Evolutionary conservation across 768 basidiomycete species (phyloP), one percentile per base, ranked within the genome.

Genomic region (Dacryopinax primogenitus): DNA sequence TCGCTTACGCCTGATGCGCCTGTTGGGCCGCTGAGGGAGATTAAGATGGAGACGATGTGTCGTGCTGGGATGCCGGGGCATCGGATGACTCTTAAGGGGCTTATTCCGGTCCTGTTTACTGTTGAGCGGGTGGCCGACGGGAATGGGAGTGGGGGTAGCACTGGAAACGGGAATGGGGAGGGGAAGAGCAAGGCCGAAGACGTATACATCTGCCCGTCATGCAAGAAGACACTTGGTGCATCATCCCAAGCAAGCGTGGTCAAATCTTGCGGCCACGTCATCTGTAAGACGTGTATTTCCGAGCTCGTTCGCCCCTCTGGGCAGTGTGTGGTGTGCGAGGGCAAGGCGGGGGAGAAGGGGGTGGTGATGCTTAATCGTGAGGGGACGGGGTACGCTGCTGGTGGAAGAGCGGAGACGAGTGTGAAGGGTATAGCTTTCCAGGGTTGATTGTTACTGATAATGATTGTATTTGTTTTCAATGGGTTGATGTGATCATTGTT

Each of bases 371-470:
- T 98, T 39, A 86, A 86, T 72, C 82, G 94, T 67, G 96, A 99
- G 82, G 96, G 91, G 28, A 97, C 94, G 11, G 93, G 94, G 0
- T 97, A 90, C 72, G 92, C 94, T 7, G 88, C 90, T 63, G 93
- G 94, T n/a, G 94, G 94, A 4, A 75, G 92, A 69, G 91, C 92
- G n/a, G 91, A 95, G 76, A 87, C 88, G 0, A 85, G 83, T 36
- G 87, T 83, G 73, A 79, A 78, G 32, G 92, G 91, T 1, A 76
- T 91, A 13, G 87, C 91, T 0, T 95, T 97, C 78, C 91, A 94
- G 72, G 91, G 90, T 44, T 92, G 73, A 68, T n/a, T n/a, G n/a
- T n/a, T n/a, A n/a, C n/a, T n/a, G n/a, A n/a, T n/a, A n/a, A n/a
- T n/a, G n/a, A n/a, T n/a, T n/a, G n/a, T n/a, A n/a, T n/a, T n/a